Conservation (phyloP, 306 rosid species). For the peach (Prunus persica) region Prunus_persica_NCBIv2 NC_034010.1:21711001-21711500, state of each 20-base stretch:
- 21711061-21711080: background rate
- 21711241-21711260: background rate
- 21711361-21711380: background rate
- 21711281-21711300: background rate
- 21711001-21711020: conserved; percentile 69
- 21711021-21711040: conserved; percentile 76
- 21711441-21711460: background rate
- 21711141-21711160: conserved; percentile 78
- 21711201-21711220: conserved; percentile 98
- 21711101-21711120: conserved; percentile 18
- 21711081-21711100: background rate
- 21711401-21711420: background rate
- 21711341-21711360: background rate
- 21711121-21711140: conserved; percentile 81
- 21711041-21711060: background rate
- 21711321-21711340: background rate
- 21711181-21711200: conserved; percentile 87
- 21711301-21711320: background rate
- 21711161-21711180: conserved; percentile 91
- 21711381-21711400: background rate
- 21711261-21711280: conserved; percentile 13
- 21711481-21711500: no score
- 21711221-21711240: conserved; percentile 14
- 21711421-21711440: background rate
- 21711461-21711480: background rate